Conservation (phyloP, 139 green algal genomes). For the Edaphochlamys debaryana region DNA sequence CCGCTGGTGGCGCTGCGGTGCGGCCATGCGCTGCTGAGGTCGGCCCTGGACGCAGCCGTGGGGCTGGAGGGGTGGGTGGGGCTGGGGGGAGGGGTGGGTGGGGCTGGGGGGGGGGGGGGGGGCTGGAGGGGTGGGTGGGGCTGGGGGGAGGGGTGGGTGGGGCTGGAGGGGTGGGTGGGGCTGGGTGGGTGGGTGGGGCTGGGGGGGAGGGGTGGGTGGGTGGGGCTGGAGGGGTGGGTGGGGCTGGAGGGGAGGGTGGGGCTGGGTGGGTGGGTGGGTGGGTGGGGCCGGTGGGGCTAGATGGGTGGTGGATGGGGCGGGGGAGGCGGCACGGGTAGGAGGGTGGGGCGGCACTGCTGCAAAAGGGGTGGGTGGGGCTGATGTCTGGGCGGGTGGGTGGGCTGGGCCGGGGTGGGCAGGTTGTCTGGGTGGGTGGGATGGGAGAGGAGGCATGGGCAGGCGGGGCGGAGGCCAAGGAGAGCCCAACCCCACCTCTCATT, state of each 20-base stretch:
- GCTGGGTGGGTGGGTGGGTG: conserved; percentile 66
- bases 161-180: too few species aligned
- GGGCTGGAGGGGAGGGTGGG: too few species aligned
- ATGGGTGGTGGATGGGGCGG: not conserved
- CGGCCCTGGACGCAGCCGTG: conserved; percentile 55
- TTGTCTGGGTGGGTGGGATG: too few species aligned
- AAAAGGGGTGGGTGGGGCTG: not conserved
- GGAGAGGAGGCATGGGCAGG: too few species aligned
- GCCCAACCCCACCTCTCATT: too few species aligned
- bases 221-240: not conserved
- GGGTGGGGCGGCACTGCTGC: too few species aligned
- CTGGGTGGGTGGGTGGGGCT: too few species aligned
- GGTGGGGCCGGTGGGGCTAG: not conserved
- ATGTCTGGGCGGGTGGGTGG: not conserved
- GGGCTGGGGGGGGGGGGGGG: not conserved
- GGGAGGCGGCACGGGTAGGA: not conserved
- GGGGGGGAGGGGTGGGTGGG: not conserved
- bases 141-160: not conserved
- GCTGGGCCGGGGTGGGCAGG: too few species aligned
- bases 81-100: not conserved
- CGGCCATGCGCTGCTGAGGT: conserved; percentile 61
- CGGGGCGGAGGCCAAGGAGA: too few species aligned
- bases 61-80: conserved; percentile 64
- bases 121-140: not conserved
- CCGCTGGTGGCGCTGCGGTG: conserved; percentile 71